Base-by-base conservation (phyloP, 2,329 filamentous ascomycete genomes). In the Xylaria sp. region DNA sequence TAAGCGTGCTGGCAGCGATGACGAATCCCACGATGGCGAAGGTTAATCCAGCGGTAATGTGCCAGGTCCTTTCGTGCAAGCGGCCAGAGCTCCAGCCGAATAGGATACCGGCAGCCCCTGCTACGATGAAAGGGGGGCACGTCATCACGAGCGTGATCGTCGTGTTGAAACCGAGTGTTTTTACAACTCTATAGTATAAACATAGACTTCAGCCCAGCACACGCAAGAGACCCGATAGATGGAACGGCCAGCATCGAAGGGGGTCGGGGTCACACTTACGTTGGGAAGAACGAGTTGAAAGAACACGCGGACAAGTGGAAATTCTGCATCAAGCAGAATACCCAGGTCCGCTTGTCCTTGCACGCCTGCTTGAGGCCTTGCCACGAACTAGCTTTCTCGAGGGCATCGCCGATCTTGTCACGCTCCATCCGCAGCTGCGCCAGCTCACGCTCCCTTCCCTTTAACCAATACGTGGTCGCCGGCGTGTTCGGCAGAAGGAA, bases 311-410 rank as follows among this genome's bases (percentile, higher is more conserved):
- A 78, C 11, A 82, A 67, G 63, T 83, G 79, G 63, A 81, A 78
- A 64, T 82, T 81, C 59, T 82, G 78, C 79, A 83, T 82, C 34
- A 82, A 69, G 4, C 75, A 76, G 57, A 82, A 78, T 2, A 84
- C 65, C 74, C 79, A 83, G 0, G 80, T 76, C 48, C 78, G 73
- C 59, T 76, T 77, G 54, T 84, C 81, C 11, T 63, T 65, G 48
- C 74, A 71, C 0, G 80, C 80, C 54, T 79, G 74, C 62, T 76
- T 75, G 24, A 83, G 72, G 2, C 81, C 80, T 3, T 73, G 71
- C 73, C 70, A 77, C 2, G 74, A 72, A 4, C 71, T 78, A 4
- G 72, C 74, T 39, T 66, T 55, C 11, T 62, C 54, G 11, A 70
- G 68, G 19, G 74, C 64, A 22, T 77, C 77, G 22, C 77, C 76